phyloP scores from a whole-genome alignment of 768 basidiomycete species.

The Trametes coccinea region DNA sequence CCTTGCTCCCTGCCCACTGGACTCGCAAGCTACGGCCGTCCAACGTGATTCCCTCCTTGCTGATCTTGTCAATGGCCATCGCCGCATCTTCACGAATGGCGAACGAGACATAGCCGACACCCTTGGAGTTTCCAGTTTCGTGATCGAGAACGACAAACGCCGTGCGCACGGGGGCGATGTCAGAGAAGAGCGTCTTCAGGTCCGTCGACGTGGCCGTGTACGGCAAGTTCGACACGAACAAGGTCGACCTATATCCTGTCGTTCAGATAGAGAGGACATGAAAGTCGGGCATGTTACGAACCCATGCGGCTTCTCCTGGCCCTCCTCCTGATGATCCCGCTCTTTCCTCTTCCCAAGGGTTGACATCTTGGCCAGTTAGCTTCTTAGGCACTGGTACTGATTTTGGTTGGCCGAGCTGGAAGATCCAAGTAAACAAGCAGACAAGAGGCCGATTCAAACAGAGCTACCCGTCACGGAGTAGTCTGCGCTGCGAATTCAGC shows the following conservation, averaged over 20 bases:
- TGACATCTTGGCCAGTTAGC: slow-evolving; percentile 3
- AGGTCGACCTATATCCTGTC: slow-evolving; percentile 58
- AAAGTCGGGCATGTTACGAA: neutral
- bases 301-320: slow-evolving; percentile 18
- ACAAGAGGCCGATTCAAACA: neutral
- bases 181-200: slow-evolving; percentile 90
- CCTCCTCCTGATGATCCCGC: slow-evolving; percentile 15
- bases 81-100: slow-evolving; percentile 88
- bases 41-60: slow-evolving; percentile 62
- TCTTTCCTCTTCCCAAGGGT: slow-evolving; percentile 24
- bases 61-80: slow-evolving; percentile 62
- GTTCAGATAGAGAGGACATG: neutral
- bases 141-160: slow-evolving; percentile 91
- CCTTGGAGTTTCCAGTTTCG: slow-evolving; percentile 77
- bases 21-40: slow-evolving; percentile 72
- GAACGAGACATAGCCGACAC: slow-evolving; percentile 96
- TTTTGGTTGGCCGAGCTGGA: neutral
- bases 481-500: no score
- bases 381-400: no score
- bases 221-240: slow-evolving; percentile 93
- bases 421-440: neutral
- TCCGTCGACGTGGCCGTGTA: slow-evolving; percentile 89
- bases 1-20: slow-evolving; percentile 82
- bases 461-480: no score
- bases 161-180: slow-evolving; percentile 90